Evolutionary conservation across 108 stramenopile genomes (phyloP).

Genomic region (Aureococcus anophagefferens): DNA sequence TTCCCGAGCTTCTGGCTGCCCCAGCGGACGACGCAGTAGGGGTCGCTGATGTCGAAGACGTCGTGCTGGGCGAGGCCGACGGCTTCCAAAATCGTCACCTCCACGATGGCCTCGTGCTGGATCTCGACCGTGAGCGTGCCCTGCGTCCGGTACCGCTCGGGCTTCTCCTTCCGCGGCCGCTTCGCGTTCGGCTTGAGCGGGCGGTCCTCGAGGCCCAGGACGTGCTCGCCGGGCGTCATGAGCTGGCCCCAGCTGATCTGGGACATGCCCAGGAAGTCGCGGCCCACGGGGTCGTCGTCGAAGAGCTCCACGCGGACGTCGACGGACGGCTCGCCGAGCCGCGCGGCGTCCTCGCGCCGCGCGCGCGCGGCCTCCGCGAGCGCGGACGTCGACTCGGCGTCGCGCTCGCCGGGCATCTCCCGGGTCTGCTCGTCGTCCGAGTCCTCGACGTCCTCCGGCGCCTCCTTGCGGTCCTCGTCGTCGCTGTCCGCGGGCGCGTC

Average conservation of each 20-base stretch:
- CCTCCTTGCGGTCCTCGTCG: no score
- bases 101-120: neutral
- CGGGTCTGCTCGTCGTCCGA: no score
- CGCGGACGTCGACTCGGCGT: neutral
- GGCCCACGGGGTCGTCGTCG: neutral
- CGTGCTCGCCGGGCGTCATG: neutral
- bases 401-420: neutral
- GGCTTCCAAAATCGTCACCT: neutral
- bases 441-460: no score
- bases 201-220: neutral
- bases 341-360: neutral
- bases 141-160: neutral
- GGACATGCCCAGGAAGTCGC: neutral
- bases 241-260: neutral
- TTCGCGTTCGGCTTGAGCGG: neutral
- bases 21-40: constrained; percentile 11
- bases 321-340: neutral
- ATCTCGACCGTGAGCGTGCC: neutral
- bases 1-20: neutral
- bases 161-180: neutral
- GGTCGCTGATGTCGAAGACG: constrained; percentile 2
- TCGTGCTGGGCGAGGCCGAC: neutral
- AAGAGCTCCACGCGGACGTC: neutral
- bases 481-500: neutral
- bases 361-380: no score